Base-by-base conservation (phyloP, 352 stramenopile genomes). In the Pythium folliculosum region DNA sequence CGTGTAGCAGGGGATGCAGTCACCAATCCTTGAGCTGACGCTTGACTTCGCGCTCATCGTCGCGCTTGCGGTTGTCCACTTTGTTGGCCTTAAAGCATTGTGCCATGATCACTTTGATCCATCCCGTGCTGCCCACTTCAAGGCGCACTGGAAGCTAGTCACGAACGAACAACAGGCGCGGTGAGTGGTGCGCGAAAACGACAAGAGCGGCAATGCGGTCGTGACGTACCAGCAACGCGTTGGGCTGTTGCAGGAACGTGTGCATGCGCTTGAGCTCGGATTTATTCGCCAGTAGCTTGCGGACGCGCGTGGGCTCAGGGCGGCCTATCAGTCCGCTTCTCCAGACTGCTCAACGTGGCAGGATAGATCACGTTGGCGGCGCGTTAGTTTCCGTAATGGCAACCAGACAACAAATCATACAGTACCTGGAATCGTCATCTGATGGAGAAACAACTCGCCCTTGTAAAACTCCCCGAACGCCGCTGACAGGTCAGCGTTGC, bases 21-120 rank as follows among this genome's bases (percentile, higher is more conserved):
- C 58, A 92, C 78, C 78, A 92, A 69, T 93, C 86, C n/a, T 83
- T 81, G 17, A 94, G 69, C 38, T 91, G 80, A 0, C 82, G 82
- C 75, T 91, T 86, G 55, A 91, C 74, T 47, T 92, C 86, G 53
- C 86, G 82, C 53, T 90, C 71, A 52, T 90, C 78, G 32, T 94
- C 84, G 23, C 82, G 82, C 72, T 84, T 86, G 61, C 86, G 86
- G 35, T 80, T 92, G 65, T 95, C 86, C 3, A 89, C 67, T 63
- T 86, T 82, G 35, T 77, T 82, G 13, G 74, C 69, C 60, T 90
- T 90, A 60, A 81, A 83, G 62, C 86, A 92, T 13, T 86, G 76
- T 16, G 83, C 84, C 57, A 92, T 67, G 45, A 91, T 79, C n/a
- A 95, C 77, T 57, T 95, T 94, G 73, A 94, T 90, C 86, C 86